Conservation (phyloP, 2,329 filamentous ascomycete genomes). For the Hypoxylon sp. region DNA sequence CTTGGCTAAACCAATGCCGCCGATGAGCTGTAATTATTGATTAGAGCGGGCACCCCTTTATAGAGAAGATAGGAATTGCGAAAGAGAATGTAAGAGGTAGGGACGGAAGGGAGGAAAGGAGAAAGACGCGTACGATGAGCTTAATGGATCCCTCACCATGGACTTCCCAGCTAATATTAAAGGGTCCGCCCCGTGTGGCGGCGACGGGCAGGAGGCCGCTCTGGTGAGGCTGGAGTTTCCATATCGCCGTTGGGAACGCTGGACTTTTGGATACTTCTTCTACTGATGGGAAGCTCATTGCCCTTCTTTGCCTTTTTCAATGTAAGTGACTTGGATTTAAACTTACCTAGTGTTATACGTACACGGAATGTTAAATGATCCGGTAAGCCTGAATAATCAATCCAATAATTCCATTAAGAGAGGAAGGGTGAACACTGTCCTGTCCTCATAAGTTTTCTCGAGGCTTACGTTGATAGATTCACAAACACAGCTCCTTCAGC, state of each 20-base stretch:
- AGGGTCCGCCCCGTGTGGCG: constrained; percentile 77
- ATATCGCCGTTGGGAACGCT: constrained; percentile 75
- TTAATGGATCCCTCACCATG: constrained; percentile 81
- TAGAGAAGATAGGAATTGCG: not conserved
- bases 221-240: constrained; percentile 76
- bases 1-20: constrained; percentile 79
- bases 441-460: no score
- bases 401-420: no score
- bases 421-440: no score
- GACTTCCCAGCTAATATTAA: constrained; percentile 83
- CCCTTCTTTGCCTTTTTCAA: not conserved
- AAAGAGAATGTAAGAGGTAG: constrained; percentile 5
- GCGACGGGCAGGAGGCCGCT: constrained; percentile 75
- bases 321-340: not conserved
- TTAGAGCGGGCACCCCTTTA: not conserved
- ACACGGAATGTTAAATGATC: not conserved
- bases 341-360: not conserved
- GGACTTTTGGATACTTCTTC: constrained; percentile 65
- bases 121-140: constrained; percentile 72
- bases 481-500: not conserved
- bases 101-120: not conserved
- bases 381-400: not conserved
- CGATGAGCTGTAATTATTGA: constrained; percentile 73
- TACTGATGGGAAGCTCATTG: constrained; percentile 45
- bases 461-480: not conserved